Evolutionary conservation across 169 alveolate genomes (phyloP).

Genomic region (Miamiensis avidus): DNA sequence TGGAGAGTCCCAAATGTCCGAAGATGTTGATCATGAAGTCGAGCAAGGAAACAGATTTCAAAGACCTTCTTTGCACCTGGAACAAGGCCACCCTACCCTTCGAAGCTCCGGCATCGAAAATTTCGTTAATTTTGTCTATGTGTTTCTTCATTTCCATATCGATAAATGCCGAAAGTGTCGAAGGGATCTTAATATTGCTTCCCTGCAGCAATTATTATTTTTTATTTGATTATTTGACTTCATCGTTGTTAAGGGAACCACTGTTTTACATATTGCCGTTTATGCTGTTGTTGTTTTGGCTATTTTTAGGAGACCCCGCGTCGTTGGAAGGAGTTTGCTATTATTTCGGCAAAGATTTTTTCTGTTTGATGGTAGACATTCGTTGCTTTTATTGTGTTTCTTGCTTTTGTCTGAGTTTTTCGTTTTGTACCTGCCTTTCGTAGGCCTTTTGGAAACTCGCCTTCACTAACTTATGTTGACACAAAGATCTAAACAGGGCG

Average conservation of each 20-base stretch:
- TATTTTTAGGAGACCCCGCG: too few species aligned
- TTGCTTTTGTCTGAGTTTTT: not conserved
- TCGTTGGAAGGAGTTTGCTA: not conserved
- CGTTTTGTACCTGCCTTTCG: not conserved
- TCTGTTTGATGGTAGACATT: not conserved
- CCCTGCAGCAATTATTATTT: too few species aligned
- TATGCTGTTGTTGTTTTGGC: not conserved
- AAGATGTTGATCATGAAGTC: not conserved
- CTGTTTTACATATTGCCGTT: not conserved
- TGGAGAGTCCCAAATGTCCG: not conserved
- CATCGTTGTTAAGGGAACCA: not conserved
- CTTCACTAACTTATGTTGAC: too few species aligned
- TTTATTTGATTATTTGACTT: not conserved
- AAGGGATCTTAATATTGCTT: too few species aligned
- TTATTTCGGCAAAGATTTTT: not conserved
- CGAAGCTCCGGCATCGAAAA: too few species aligned
- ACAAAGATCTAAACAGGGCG: too few species aligned
- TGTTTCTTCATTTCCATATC: too few species aligned
- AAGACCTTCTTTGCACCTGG: not conserved
- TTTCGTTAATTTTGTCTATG: too few species aligned
- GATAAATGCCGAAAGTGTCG: too few species aligned
- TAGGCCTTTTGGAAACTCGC: not conserved
- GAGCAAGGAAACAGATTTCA: not conserved
- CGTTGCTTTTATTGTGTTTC: not conserved
- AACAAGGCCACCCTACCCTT: not conserved